phyloP scores from a whole-genome alignment of 2,329 filamentous ascomycete genomes.

The Mollisiaceae sp. region DNA sequence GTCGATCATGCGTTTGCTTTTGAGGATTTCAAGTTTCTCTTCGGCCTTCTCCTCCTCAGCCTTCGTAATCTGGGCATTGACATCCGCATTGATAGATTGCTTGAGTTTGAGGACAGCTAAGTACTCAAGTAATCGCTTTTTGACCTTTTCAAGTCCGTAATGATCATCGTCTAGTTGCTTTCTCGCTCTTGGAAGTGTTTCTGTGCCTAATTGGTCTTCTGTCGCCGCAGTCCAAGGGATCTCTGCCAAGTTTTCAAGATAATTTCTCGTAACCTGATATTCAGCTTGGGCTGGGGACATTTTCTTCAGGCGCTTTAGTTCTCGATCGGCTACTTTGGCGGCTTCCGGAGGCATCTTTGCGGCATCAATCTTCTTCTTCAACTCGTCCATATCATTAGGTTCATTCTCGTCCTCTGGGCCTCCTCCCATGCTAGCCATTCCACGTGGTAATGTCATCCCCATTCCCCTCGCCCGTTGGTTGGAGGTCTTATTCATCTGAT shows the following conservation, averaged over 20 bases:
- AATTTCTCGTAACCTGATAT: constrained; percentile 91
- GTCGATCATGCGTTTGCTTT: constrained; percentile 84
- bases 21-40: constrained; percentile 73
- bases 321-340: constrained; percentile 86
- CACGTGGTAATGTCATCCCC: constrained; percentile 34
- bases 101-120: constrained; percentile 95
- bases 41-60: constrained; percentile 62
- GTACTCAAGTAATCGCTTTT: constrained; percentile 94
- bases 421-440: constrained; percentile 32
- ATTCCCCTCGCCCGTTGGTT: constrained; percentile 42
- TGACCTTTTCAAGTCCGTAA: constrained; percentile 95
- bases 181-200: constrained; percentile 78
- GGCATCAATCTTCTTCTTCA: constrained; percentile 84
- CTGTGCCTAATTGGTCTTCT: constrained; percentile 81
- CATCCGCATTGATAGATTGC: constrained; percentile 83
- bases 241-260: constrained; percentile 90
- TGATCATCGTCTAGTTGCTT: constrained; percentile 96
- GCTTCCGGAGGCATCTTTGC: constrained; percentile 84
- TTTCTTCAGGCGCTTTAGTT: constrained; percentile 86
- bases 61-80: constrained; percentile 78
- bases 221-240: constrained; percentile 90
- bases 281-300: constrained; percentile 97
- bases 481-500: constrained; percentile 55
- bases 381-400: constrained; percentile 85
- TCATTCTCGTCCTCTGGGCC: constrained; percentile 73